These are phyloP conservation scores for Citrus maxima DNA, from an alignment of 345 rosid genomes.

Conservation along the genomic window DNA sequence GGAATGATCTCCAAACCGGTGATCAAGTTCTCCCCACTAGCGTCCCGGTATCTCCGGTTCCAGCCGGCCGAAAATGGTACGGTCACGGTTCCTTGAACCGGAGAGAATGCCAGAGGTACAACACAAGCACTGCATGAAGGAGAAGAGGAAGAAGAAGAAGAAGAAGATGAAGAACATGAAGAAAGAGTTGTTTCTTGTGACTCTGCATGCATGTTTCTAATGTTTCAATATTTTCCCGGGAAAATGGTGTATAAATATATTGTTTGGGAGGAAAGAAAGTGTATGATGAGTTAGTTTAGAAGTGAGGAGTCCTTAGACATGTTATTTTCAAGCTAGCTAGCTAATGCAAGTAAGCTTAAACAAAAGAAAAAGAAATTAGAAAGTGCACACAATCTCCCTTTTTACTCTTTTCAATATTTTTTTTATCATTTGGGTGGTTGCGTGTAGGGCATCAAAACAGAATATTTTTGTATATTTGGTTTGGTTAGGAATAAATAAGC, in stretches of 20 bases:
- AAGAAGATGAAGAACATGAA: conserved; percentile 15
- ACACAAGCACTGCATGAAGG: conserved; percentile 12
- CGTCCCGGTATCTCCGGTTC: neutral
- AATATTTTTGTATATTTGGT: neutral
- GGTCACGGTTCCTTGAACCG: neutral
- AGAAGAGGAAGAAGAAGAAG: conserved; percentile 25
- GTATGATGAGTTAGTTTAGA: neutral
- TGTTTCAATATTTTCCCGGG: no score
- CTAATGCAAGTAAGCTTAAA: neutral
- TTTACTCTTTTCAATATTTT: neutral
- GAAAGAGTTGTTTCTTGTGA: neutral
- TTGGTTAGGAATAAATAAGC: neutral
- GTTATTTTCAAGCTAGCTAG: neutral
- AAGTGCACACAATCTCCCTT: neutral
- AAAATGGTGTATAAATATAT: neutral
- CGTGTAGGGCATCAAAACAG: neutral
- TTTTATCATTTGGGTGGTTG: conserved; percentile 3
- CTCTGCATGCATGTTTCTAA: neutral
- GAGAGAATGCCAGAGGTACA: conserved; percentile 14
- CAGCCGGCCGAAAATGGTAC: no score
- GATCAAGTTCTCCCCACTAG: neutral
- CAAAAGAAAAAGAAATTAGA: neutral
- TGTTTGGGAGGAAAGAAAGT: neutral
- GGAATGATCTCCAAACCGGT: conserved; percentile 10
- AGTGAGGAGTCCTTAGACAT: neutral